phyloP scores from a whole-genome alignment of 2,329 filamentous ascomycete species.

The Aspergillus intermedius region DNA sequence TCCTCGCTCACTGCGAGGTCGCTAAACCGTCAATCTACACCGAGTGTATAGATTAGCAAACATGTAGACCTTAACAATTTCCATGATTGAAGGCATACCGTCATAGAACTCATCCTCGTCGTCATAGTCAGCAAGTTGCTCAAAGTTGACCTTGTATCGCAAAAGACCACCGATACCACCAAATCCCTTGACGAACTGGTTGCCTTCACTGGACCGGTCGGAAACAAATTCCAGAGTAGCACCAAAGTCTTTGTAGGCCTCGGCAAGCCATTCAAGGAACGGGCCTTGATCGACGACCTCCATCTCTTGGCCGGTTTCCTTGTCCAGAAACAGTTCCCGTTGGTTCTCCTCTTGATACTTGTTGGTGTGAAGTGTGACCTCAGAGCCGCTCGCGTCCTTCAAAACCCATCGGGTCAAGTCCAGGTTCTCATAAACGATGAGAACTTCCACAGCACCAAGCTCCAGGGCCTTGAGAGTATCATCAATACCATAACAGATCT shows the following conservation, averaged over 20 bases:
- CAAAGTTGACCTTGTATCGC: constrained; percentile 99
- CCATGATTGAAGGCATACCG: constrained; percentile 36
- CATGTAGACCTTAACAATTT: not conserved
- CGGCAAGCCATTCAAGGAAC: constrained; percentile 99
- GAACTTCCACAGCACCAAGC: constrained; percentile 83
- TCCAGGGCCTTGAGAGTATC: constrained; percentile 96
- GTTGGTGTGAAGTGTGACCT: constrained; percentile 77
- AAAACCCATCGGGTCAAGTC: constrained; percentile 89
- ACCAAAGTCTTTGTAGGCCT: constrained; percentile 97
- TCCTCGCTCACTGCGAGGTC: constrained; percentile 85
- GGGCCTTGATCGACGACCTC: constrained; percentile 79
- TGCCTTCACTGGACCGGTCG: constrained; percentile 93
- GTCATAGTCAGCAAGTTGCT: constrained; percentile 86
- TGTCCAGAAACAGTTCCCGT: constrained; percentile 87
- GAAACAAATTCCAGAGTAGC: constrained; percentile 95
- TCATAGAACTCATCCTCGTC: constrained; percentile 93
- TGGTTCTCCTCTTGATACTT: constrained; percentile 76
- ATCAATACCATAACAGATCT: constrained; percentile 95
- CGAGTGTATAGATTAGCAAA: constrained; percentile 2
- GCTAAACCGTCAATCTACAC: constrained; percentile 77
- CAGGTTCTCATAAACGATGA: constrained; percentile 96
- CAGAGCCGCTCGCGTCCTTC: constrained; percentile 66
- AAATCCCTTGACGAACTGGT: constrained; percentile 99
- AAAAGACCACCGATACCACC: constrained; percentile 96
- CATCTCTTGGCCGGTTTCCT: constrained; percentile 94